Percentiles rank a stretch among this genome's conserved stretches.
Conservation (phyloP, 1,284 basidiomycete species). For the Tilletia horrida region DNA sequence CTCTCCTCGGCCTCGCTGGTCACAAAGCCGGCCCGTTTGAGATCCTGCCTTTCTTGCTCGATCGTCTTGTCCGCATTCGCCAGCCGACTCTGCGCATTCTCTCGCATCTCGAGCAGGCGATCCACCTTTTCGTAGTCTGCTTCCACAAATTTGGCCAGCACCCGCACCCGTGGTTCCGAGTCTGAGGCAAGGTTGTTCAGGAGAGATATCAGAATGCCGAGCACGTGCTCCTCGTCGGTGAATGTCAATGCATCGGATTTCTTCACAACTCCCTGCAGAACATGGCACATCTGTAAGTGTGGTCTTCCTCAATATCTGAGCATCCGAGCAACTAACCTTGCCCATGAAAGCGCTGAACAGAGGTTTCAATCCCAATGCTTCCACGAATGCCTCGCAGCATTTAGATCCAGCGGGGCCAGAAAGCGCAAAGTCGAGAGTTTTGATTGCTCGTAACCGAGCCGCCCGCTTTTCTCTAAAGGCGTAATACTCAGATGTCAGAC, state of each 20-base stretch:
- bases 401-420: conserved; percentile 68
- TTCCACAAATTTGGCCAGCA: conserved; percentile 91
- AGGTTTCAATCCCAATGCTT: conserved; percentile 78
- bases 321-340: conserved; percentile 63
- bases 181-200: conserved; percentile 86
- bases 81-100: conserved; percentile 65
- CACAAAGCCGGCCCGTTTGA: not conserved
- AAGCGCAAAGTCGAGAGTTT: conserved; percentile 84
- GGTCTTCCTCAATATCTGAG: too few species aligned
- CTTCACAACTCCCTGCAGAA: conserved; percentile 13
- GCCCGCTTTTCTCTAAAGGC: conserved; percentile 71
- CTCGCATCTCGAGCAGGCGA: conserved; percentile 81
- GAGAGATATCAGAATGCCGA: conserved; percentile 82
- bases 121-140: conserved; percentile 86
- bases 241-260: conserved; percentile 10
- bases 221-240: conserved; percentile 76
- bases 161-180: conserved; percentile 71
- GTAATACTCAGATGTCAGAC: not conserved
- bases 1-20: conserved; percentile 65
- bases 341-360: conserved; percentile 90
- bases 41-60: conserved; percentile 58
- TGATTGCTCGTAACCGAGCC: conserved; percentile 61
- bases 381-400: conserved; percentile 81
- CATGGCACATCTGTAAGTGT: too few species aligned
- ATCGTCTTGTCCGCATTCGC: conserved; percentile 66